phyloP scores from a whole-genome alignment of 1,284 basidiomycete species.

The Pulchroboletus neoregius region DNA sequence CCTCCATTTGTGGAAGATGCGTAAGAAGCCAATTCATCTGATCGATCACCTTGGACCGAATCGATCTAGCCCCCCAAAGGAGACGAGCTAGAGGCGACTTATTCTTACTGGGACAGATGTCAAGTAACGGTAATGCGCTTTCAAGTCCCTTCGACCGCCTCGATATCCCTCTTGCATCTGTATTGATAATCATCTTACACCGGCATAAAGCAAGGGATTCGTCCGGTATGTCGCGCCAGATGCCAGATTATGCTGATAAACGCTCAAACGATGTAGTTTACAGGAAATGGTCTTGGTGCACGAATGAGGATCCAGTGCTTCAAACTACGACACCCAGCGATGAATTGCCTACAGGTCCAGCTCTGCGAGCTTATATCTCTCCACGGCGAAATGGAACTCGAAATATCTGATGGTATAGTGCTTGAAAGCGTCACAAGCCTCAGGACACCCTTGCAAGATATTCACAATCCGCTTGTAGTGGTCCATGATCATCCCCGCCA shows the following conservation, averaged over 20 bases:
- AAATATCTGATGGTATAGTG: neutral
- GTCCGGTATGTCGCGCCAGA: too few relatives aligned
- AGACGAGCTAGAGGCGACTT: neutral
- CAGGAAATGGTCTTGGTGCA: neutral
- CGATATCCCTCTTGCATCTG: too few relatives aligned
- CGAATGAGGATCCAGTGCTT: neutral
- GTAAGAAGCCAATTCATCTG: too few relatives aligned
- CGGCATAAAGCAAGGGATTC: too few relatives aligned
- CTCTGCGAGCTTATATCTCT: slow-evolving; percentile 5
- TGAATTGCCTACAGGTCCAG: neutral
- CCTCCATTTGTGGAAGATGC: too few relatives aligned
- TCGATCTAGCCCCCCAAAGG: neutral
- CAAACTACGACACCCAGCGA: neutral
- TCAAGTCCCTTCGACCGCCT: too few relatives aligned
- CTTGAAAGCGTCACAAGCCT: slow-evolving; percentile 1
- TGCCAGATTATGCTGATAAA: too few relatives aligned
- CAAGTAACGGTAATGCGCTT: too few relatives aligned
- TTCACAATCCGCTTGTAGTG: slow-evolving; percentile 6
- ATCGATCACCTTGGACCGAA: neutral
- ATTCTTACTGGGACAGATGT: too few relatives aligned
- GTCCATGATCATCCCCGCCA: slow-evolving; percentile 16
- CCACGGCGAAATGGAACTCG: neutral
- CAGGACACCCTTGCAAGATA: slow-evolving; percentile 9
- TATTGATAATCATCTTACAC: too few relatives aligned
- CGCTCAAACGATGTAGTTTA: too few relatives aligned